phyloP scores from a whole-genome alignment of 352 stramenopile species.

The Pythium rishiriense region DNA sequence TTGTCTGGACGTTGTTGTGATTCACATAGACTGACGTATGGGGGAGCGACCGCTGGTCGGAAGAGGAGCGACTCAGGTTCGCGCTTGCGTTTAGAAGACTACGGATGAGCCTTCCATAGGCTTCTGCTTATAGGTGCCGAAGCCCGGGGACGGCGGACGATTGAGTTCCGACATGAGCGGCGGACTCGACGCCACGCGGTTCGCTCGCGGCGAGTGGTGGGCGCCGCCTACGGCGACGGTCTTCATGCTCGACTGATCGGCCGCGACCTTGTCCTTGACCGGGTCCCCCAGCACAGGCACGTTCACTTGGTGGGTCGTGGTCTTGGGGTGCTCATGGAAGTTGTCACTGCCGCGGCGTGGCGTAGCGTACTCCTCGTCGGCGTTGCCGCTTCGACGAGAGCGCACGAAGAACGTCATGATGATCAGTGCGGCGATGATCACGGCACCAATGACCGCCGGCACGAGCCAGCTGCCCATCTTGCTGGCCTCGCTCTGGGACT shows the following conservation, averaged over 20 bases:
- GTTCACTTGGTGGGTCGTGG: slow-evolving; percentile 47
- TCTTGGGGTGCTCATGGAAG: slow-evolving; percentile 62
- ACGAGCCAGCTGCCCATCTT: slow-evolving; percentile 52
- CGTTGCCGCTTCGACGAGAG: slow-evolving; percentile 29
- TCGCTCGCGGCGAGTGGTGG: slow-evolving; percentile 13
- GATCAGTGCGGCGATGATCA: slow-evolving; percentile 52
- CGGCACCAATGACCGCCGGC: slow-evolving; percentile 52
- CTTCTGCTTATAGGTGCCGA: slow-evolving; percentile 17
- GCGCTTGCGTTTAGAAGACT: slow-evolving; percentile 2
- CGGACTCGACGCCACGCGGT: slow-evolving; percentile 10
- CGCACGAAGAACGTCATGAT: slow-evolving; percentile 72
- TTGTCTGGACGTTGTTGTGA: slow-evolving; percentile 1
- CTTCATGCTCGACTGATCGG: slow-evolving; percentile 17
- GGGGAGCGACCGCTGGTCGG: background rate
- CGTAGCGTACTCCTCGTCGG: slow-evolving; percentile 52
- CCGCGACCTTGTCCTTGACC: slow-evolving; percentile 5
- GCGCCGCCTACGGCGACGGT: slow-evolving; percentile 13
- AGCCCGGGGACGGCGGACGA: slow-evolving; percentile 8
- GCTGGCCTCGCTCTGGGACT: slow-evolving; percentile 14
- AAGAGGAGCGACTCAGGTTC: background rate
- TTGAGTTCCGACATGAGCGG: slow-evolving; percentile 5
- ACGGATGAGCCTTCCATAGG: slow-evolving; percentile 16
- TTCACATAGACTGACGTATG: slow-evolving; percentile 7
- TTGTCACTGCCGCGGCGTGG: slow-evolving; percentile 48
- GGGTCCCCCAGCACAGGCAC: slow-evolving; percentile 14